Conservation (phyloP, 73 alveolate species). For the Paramecium biaurelia region DNA sequence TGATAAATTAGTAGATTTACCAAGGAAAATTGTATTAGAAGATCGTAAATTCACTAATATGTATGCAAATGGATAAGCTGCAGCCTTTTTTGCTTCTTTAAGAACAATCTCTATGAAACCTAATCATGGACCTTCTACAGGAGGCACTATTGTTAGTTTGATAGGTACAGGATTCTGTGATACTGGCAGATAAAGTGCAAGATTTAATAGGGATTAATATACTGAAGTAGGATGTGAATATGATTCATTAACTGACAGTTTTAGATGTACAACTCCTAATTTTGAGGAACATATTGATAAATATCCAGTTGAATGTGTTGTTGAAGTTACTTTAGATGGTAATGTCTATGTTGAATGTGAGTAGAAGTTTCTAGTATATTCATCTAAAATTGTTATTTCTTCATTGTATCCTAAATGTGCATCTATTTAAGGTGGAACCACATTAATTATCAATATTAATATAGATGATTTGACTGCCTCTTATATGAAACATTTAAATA, state of each 20-base stretch:
- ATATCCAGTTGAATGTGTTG: slow-evolving; percentile 91
- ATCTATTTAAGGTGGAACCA: slow-evolving; percentile 94
- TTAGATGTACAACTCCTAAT: slow-evolving; percentile 94
- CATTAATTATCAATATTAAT: slow-evolving; percentile 82
- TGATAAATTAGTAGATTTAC: slow-evolving; percentile 71
- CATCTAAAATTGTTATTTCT: slow-evolving; percentile 84
- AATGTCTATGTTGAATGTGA: slow-evolving; percentile 93
- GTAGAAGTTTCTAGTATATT: slow-evolving; percentile 91
- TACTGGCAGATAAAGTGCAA: slow-evolving; percentile 90
- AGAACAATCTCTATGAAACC: slow-evolving; percentile 96
- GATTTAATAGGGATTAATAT: slow-evolving; percentile 91
- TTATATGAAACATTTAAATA: slow-evolving; percentile 82
- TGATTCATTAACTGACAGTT: slow-evolving; percentile 84
- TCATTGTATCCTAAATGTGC: slow-evolving; percentile 98
- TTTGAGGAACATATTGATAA: slow-evolving; percentile 91
- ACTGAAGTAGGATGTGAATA: slow-evolving; percentile 91
- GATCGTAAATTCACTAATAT: slow-evolving; percentile 93
- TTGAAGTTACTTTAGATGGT: slow-evolving; percentile 98
- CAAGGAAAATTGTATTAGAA: slow-evolving; percentile 87
- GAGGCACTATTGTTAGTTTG: slow-evolving; percentile 92
- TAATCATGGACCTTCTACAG: slow-evolving; percentile 98
- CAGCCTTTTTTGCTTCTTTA: slow-evolving; percentile 94
- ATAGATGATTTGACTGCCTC: slow-evolving; percentile 88
- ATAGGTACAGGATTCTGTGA: slow-evolving; percentile 97
- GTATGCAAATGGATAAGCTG: slow-evolving; percentile 89